Evolutionary conservation across 1,284 basidiomycete genomes (phyloP).

Genomic region (Amylostereum areolatum): DNA sequence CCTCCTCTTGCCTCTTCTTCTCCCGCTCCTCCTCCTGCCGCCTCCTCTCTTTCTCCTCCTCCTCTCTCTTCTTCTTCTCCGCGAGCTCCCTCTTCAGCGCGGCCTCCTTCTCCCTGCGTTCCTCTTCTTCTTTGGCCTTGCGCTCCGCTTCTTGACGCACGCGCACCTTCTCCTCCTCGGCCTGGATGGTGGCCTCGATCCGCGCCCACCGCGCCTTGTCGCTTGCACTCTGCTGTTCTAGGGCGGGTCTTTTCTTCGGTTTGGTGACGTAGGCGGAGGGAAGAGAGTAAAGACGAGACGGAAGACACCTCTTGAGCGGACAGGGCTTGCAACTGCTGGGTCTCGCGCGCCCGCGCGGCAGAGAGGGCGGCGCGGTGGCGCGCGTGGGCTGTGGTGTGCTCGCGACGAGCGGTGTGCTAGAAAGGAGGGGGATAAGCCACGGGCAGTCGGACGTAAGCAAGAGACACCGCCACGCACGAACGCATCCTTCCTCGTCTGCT

Average conservation of each 20-base stretch:
- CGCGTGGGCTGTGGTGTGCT: slow-evolving; percentile 35
- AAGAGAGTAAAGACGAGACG: slow-evolving; percentile 37
- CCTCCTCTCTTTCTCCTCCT: slow-evolving; percentile 21
- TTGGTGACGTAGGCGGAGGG: slow-evolving; percentile 37
- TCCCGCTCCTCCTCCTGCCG: slow-evolving; percentile 21
- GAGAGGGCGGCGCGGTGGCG: slow-evolving; percentile 34
- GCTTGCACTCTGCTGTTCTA: slow-evolving; percentile 42
- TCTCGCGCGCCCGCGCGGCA: slow-evolving; percentile 27
- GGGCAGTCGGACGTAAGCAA: background rate
- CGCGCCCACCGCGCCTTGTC: slow-evolving; percentile 49
- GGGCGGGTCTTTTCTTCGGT: slow-evolving; percentile 40
- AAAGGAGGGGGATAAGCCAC: background rate
- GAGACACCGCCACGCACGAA: slow-evolving; percentile 36
- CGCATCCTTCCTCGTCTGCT: slow-evolving; percentile 58
- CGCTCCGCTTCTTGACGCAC: slow-evolving; percentile 37
- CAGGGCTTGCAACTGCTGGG: slow-evolving; percentile 30
- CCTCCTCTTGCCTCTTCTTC: slow-evolving; percentile 29
- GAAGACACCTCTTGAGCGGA: slow-evolving; percentile 40
- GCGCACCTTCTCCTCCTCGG: slow-evolving; percentile 57
- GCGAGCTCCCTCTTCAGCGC: slow-evolving; percentile 16
- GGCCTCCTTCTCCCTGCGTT: slow-evolving; percentile 23
- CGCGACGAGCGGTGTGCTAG: slow-evolving; percentile 55
- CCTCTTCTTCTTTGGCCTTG: slow-evolving; percentile 39
- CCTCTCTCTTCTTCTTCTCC: slow-evolving; percentile 35
- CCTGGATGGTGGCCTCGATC: slow-evolving; percentile 57